These are phyloP conservation scores for Drechslerella coelobrocha DNA, from an alignment of 2,329 filamentous ascomycete species.

Conservation along the genomic window DNA sequence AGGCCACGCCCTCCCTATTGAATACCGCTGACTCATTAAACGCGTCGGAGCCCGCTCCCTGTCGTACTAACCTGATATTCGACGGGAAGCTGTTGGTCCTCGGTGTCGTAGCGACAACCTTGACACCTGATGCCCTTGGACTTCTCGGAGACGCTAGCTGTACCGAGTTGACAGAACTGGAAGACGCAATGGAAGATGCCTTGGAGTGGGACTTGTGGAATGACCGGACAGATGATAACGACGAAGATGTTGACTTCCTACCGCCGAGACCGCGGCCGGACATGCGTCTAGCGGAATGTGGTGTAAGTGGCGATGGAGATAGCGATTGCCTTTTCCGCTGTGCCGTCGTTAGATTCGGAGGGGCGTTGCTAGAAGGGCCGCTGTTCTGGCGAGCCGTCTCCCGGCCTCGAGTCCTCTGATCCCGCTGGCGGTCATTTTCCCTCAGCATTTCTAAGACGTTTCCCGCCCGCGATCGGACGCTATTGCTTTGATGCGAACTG, in stretches of 20 bases:
- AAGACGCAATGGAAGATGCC: constrained; percentile 83
- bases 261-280: constrained; percentile 82
- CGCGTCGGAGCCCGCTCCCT: constrained; percentile 56
- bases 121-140: constrained; percentile 89
- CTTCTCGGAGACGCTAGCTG: constrained; percentile 71
- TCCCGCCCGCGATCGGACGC: constrained; percentile 36
- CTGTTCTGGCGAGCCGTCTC: constrained; percentile 23
- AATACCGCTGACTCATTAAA: constrained; percentile 61
- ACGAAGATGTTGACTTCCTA: constrained; percentile 94
- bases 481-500: constrained; percentile 42
- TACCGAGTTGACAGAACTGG: constrained; percentile 72
- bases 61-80: constrained; percentile 82
- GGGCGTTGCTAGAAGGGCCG: constrained; percentile 24
- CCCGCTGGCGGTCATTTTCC: constrained; percentile 36
- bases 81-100: constrained; percentile 74
- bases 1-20: constrained; percentile 69
- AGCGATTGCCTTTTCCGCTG: constrained; percentile 77
- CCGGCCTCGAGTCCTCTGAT: constrained; percentile 30
- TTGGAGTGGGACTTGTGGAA: constrained; percentile 94
- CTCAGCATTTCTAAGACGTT: constrained; percentile 44
- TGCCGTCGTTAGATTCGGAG: constrained; percentile 23
- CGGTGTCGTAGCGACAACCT: constrained; percentile 89
- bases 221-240: constrained; percentile 88
- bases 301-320: constrained; percentile 85
- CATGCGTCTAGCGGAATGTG: constrained; percentile 82